Evolutionary conservation across 192 early-diverging fungal species (phyloP).

Genomic region (Chytriomyces confervae): DNA sequence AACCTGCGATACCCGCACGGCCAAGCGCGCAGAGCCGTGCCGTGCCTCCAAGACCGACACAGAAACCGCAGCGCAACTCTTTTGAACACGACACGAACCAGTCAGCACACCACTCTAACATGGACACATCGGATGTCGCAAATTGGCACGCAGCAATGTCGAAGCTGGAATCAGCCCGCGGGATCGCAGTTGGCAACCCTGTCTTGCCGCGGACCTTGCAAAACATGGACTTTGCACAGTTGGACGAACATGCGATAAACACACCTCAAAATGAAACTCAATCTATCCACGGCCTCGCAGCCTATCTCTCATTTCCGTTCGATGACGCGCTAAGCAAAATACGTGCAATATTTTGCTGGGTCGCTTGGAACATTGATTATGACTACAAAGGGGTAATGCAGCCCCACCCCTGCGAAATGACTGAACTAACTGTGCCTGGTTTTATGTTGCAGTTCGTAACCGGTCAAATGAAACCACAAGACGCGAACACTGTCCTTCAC

Average conservation of each 20-base stretch:
- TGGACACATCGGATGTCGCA: background rate
- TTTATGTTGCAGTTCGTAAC: slow-evolving; percentile 10
- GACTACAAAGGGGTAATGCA: slow-evolving; percentile 4
- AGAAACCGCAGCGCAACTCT: background rate
- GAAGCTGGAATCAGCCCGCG: background rate
- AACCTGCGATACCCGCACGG: background rate
- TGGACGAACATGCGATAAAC: slow-evolving; percentile 17
- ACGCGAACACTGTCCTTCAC: slow-evolving; percentile 11
- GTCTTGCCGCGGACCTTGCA: background rate
- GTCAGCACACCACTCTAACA: background rate
- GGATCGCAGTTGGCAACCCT: background rate
- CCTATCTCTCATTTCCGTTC: slow-evolving; percentile 8
- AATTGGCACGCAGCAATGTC: background rate
- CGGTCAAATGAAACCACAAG: background rate
- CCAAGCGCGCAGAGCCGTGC: background rate
- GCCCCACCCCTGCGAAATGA: background rate
- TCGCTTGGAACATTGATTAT: slow-evolving; percentile 24
- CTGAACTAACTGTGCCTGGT: background rate
- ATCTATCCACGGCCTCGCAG: background rate
- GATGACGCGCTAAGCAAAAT: slow-evolving; percentile 1
- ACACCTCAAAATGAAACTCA: background rate
- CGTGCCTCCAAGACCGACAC: background rate
- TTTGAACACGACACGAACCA: background rate
- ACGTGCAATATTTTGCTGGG: slow-evolving; percentile 27
- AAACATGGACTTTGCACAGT: background rate